Evolutionary conservation across 306 rosid species (phyloP).

Genomic region (Ormosia semicastrata): DNA sequence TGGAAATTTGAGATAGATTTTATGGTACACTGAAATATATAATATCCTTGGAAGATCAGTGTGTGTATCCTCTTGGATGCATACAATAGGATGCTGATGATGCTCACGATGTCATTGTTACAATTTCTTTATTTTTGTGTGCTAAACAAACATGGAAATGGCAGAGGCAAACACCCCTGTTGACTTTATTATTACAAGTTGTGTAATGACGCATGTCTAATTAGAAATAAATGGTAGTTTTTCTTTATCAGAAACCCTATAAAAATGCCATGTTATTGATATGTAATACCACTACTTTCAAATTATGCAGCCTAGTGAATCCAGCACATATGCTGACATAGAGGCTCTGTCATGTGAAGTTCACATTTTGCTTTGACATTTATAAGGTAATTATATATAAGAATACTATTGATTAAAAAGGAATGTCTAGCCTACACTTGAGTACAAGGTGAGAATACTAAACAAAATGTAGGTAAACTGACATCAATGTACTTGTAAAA

Average conservation of each 20-base stretch:
- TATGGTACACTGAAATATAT: too few species aligned
- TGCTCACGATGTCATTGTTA: too few species aligned
- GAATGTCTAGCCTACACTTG: too few species aligned
- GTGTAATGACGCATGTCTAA: not conserved
- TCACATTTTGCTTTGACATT: constrained; percentile 87
- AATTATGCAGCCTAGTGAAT: constrained; percentile 91
- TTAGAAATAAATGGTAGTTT: not conserved
- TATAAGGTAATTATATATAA: too few species aligned
- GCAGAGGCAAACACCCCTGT: too few species aligned
- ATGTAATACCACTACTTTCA: not conserved
- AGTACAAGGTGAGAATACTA: constrained; percentile 28
- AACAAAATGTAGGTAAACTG: not conserved
- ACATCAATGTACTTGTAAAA: not conserved
- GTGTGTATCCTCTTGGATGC: not conserved
- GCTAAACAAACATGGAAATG: constrained; percentile 1
- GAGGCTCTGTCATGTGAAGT: constrained; percentile 97
- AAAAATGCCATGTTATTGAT: not conserved
- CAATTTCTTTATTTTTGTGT: not conserved
- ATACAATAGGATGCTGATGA: not conserved
- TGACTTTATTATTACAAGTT: not conserved
- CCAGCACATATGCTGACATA: constrained; percentile 89
- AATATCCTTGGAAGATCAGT: too few species aligned
- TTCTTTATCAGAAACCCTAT: not conserved
- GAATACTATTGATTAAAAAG: too few species aligned
- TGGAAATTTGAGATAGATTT: too few species aligned